Base-by-base conservation (phyloP, 2,329 filamentous ascomycete genomes). In the Penicillium palitans region DNA sequence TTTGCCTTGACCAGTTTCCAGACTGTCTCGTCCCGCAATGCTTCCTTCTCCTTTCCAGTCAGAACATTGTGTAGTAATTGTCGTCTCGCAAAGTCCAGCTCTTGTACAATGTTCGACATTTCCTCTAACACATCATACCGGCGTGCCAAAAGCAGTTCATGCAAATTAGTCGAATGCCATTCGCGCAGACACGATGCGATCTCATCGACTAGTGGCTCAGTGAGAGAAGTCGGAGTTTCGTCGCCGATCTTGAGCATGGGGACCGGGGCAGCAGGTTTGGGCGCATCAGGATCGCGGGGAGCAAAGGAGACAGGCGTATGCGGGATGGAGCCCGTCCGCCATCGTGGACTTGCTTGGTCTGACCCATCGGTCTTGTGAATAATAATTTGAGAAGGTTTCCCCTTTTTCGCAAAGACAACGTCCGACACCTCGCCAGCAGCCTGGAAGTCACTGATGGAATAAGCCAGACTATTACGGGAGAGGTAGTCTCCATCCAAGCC, bases 181-280 rank as follows among this genome's bases (percentile, higher is more conserved):
- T 99, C 95, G 67, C 95, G 87, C 62, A 99, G 79, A 73, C 95
- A 99, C 4, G 93, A 97, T 15, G 95, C 93, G 68, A 99, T 98
- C 75, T 99, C 95, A 76, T 99, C 95, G 25, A 99, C 93, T 61
- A 99, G 78, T 2, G 95, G 95, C 73, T 99, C 96, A 9, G 90
- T 87, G 17, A 85, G 82, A 6, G 92, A 97, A 0, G 91, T 96
- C 1, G 93, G 91, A 2, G 92, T 96, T 79, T 99, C 95, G 71
- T 99, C 95, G 58, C 95, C 95, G 72, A 99, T 93, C 75, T 97
- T 96, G 53, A 99, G 83, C 90, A 98, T 95, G 5, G 95, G 95
- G 9, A 99, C 93, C 0, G 95, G 95, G 12, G 96, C 96, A 12
- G 91, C 86, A 31, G 93, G 95, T 67, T 91, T 91, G 10, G 73